Evolutionary conservation across 305 asterid species (phyloP).

Genomic region (Rubia peregrina): DNA sequence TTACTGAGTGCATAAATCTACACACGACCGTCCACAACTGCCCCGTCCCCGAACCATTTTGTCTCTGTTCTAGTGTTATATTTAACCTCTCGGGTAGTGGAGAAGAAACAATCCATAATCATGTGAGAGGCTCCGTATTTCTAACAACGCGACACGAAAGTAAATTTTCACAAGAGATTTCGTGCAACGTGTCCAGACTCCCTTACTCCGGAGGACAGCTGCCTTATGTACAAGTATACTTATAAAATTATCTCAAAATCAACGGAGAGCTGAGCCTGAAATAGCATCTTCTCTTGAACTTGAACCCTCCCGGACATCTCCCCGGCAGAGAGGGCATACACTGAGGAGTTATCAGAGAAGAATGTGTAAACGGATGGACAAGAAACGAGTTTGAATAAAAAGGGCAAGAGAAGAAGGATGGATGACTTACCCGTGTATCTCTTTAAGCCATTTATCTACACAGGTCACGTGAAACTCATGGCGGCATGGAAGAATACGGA

Average conservation of each 20-base stretch:
- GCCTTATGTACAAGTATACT: constrained; percentile 26
- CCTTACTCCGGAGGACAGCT: constrained; percentile 9
- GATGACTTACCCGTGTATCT: constrained; percentile 67
- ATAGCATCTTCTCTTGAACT: constrained; percentile 35
- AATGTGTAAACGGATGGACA: background rate
- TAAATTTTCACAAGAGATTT: constrained; percentile 11
- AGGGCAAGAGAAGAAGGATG: background rate
- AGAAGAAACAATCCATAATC: background rate
- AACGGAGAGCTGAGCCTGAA: constrained; percentile 29
- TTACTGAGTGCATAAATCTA: background rate
- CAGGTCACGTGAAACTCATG: constrained; percentile 84
- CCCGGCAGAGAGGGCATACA: constrained; percentile 90
- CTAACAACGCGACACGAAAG: background rate
- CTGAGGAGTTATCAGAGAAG: constrained; percentile 35
- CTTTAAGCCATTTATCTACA: constrained; percentile 94
- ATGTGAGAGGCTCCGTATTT: background rate
- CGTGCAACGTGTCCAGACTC: background rate
- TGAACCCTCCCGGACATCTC: constrained; percentile 65
- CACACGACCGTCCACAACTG: background rate
- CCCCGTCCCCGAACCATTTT: too few relatives aligned
- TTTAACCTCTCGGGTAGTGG: background rate
- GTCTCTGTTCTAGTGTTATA: background rate
- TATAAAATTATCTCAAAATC: constrained; percentile 28
- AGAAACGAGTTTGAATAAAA: background rate
- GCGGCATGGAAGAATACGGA: constrained; percentile 77